Evolutionary conservation across 1,284 basidiomycete species (phyloP).

Genomic region (Naganishia liquefaciens): DNA sequence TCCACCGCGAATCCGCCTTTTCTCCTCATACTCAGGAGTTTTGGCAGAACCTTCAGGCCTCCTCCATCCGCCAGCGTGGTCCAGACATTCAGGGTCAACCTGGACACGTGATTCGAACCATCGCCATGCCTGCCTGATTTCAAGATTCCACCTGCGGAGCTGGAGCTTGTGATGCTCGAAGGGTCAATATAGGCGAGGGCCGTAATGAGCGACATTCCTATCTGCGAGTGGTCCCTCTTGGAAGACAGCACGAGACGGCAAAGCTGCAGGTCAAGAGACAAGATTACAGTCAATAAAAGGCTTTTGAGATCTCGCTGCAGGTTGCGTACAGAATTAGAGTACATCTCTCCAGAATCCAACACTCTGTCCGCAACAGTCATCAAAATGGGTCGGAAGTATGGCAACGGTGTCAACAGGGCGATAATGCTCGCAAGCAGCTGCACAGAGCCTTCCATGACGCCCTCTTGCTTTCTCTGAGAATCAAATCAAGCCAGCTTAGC

Average conservation of each 20-base stretch:
- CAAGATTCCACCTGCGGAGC: not conserved
- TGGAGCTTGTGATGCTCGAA: slow-evolving; percentile 20
- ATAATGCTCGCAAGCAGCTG: slow-evolving; percentile 48
- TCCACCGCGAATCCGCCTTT: slow-evolving; percentile 46
- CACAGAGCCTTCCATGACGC: slow-evolving; percentile 44
- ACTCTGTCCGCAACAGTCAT: slow-evolving; percentile 49
- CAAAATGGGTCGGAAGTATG: slow-evolving; percentile 52
- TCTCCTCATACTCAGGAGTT: slow-evolving; percentile 51
- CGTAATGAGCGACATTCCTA: slow-evolving; percentile 45
- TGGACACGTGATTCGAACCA: slow-evolving; percentile 36
- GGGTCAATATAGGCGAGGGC: slow-evolving; percentile 46
- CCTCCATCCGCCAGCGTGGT: slow-evolving; percentile 46
- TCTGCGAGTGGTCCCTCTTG: slow-evolving; percentile 48
- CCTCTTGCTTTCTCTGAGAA: slow-evolving; percentile 44
- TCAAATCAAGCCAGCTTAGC: not conserved
- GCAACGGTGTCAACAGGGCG: slow-evolving; percentile 48
- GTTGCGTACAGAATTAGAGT: slow-evolving; percentile 43
- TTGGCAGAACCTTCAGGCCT: slow-evolving; percentile 46
- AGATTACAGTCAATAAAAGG: slow-evolving; percentile 29
- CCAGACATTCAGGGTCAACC: slow-evolving; percentile 47
- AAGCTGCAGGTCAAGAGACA: slow-evolving; percentile 37
- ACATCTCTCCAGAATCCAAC: slow-evolving; percentile 44
- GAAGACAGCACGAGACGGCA: slow-evolving; percentile 47
- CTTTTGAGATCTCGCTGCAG: not conserved
- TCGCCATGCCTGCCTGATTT: slow-evolving; percentile 7